phyloP scores from a whole-genome alignment of 768 basidiomycete genomes.

The Amanita brunnescens region DNA sequence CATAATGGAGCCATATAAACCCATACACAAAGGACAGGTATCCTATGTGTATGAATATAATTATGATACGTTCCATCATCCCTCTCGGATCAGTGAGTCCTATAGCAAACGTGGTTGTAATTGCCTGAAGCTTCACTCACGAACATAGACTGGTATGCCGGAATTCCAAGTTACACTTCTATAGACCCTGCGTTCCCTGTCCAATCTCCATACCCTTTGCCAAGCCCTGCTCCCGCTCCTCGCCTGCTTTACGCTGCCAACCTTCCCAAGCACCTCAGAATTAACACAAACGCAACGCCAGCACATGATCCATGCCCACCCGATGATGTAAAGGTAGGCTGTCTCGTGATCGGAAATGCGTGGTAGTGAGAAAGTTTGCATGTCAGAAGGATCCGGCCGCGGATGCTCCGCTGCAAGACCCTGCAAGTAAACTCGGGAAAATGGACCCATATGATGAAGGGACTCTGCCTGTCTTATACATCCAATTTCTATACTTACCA shows the following conservation, averaged over 20 bases:
- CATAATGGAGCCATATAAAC: constrained; percentile 6
- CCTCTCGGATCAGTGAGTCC: constrained; percentile 8
- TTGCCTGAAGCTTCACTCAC: neutral
- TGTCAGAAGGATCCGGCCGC: neutral
- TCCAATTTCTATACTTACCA: neutral
- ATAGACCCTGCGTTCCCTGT: constrained; percentile 6
- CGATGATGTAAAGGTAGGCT: neutral
- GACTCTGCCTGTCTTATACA: neutral
- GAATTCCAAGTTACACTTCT: neutral
- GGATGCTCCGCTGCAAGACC: neutral
- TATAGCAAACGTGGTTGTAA: neutral
- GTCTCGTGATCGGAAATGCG: neutral
- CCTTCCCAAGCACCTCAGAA: constrained; percentile 3
- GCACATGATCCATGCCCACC: neutral
- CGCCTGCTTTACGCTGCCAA: neutral
- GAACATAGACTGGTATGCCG: constrained; percentile 3
- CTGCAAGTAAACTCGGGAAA: neutral
- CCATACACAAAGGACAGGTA: neutral
- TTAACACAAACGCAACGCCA: neutral
- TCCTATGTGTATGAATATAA: constrained; percentile 13
- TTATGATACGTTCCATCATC: constrained; percentile 8
- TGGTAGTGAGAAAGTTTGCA: neutral
- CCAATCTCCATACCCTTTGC: constrained; percentile 1
- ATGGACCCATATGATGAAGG: constrained; percentile 6
- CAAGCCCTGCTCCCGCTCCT: neutral